Base-by-base conservation (phyloP, 2,329 filamentous ascomycete species). In the Trichoderma sp. region DNA sequence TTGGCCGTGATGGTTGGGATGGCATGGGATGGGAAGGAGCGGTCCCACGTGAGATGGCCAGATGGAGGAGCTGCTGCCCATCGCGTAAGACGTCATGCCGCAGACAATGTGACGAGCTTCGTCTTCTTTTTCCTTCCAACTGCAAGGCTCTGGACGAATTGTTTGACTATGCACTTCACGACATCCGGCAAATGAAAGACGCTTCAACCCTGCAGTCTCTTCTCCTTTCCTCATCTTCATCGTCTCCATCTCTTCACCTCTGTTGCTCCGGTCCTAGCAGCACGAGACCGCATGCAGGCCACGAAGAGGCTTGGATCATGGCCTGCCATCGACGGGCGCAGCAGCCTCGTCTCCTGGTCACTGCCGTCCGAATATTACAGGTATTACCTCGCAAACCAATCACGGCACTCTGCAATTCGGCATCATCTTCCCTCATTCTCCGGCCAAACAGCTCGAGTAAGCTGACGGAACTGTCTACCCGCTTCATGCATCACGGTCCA, bases 371-470 rank as follows among this genome's bases (percentile, higher is more conserved):
- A 43, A 39, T 26, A 26, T 51, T 21, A 28, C 47, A 41, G 1
- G 12, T 14, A 39, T 2, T 47, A 39, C 12, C 15, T 15, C 2
- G 14, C 9, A 50, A 28, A 9, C 34, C 26, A 17, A 17, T 51
- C 30, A 60, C 30, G 7, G 7, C 44, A n/a, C 45, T 21, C 9
- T 17, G 45, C 34, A 28, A 3, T 26, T 43, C 5, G 34, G 26
- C 21, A 60, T 51, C 57, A 51, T 60, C 6, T 59, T 45, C n/a
- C 26, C 45, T 59, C 54, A 59, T 64, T 28, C 7, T 21, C 21
- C 19, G 17, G 21, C 34, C 43, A 24, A 61, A 51, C 17, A 45
- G 19, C n/a, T 39, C n/a, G 6, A 52, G 52, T 62, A 62, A 62
- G 59, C 60, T 63, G 24, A 54, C 21, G 2, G 21, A 24, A 24